Conservation (phyloP, 2,329 filamentous ascomycete genomes). For the Trichocomaceae sp. region DNA sequence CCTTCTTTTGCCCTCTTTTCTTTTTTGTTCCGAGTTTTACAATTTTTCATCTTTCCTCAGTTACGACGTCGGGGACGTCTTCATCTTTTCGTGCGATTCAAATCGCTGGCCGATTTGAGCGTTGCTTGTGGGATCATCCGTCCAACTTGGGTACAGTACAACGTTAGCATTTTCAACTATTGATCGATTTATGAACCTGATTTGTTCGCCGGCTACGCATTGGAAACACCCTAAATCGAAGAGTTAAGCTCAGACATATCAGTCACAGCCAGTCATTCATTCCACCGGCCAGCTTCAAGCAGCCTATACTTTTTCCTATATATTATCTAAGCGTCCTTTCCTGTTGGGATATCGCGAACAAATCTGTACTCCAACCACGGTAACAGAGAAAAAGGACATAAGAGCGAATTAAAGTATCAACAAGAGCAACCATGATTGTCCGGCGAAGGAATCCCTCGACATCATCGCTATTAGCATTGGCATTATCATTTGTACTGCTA, state of each 20-base stretch:
- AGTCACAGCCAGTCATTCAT: not conserved
- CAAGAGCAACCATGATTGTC: not conserved
- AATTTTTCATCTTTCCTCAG: not conserved
- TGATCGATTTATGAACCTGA: not conserved
- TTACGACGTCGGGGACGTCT: not conserved
- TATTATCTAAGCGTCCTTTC: not conserved
- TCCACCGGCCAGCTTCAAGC: too few relatives aligned
- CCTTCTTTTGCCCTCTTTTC: not conserved
- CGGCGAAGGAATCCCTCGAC: not conserved
- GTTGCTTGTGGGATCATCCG: not conserved
- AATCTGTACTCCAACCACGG: not conserved
- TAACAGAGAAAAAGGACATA: not conserved
- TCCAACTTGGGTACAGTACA: not conserved
- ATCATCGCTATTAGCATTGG: constrained; percentile 1
- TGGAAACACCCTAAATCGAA: not conserved
- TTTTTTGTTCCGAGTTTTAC: not conserved
- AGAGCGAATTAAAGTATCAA: not conserved
- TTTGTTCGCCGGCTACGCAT: not conserved
- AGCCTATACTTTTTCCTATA: not conserved
- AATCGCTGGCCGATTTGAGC: constrained; percentile 8
- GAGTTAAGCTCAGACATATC: not conserved
- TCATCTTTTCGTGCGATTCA: not conserved
- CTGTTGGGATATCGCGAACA: not conserved
- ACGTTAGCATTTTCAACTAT: not conserved
- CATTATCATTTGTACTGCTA: constrained; percentile 2